Percentiles rank a stretch among this genome's conserved stretches.
Conservation (phyloP, 495 filamentous ascomycete species). For the Aspergillus cristatus region DNA sequence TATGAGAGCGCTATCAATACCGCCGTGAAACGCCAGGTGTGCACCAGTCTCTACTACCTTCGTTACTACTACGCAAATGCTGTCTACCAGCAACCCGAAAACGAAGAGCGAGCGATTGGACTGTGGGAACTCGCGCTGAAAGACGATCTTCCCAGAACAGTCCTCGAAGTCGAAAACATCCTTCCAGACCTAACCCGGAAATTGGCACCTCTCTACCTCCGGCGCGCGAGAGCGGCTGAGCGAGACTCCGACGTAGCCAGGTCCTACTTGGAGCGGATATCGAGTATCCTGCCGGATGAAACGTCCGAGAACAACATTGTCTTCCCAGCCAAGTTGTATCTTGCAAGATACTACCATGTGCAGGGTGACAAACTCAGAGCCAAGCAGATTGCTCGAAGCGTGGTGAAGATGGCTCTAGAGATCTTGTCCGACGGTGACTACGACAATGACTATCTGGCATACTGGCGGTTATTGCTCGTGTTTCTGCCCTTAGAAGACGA, state of each 20-base stretch:
- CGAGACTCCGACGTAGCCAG: constrained; percentile 5
- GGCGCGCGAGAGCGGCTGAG: constrained; percentile 5
- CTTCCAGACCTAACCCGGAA: constrained; percentile 11
- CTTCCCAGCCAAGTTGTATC: constrained; percentile 12
- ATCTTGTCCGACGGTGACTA: constrained; percentile 35
- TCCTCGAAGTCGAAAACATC: constrained; percentile 8
- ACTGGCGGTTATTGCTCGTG: constrained; percentile 17
- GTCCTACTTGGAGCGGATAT: constrained; percentile 7
- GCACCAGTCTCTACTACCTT: constrained; percentile 10
- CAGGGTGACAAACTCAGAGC: constrained; percentile 16
- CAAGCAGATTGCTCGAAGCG: constrained; percentile 14
- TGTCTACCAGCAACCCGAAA: constrained; percentile 8
- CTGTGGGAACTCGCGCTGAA: constrained; percentile 13
- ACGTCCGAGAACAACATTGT: constrained; percentile 10
- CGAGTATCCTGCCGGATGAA: constrained; percentile 7
- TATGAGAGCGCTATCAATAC: constrained; percentile 21
- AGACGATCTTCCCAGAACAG: constrained; percentile 10
- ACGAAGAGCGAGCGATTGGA: constrained; percentile 10
- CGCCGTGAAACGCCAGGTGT: constrained; percentile 6
- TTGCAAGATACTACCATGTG: constrained; percentile 21
- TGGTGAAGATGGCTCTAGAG: constrained; percentile 27
- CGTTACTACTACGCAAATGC: constrained; percentile 13
- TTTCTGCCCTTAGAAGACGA: constrained; percentile 19
- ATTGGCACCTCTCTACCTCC: constrained; percentile 11
- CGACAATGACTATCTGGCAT: constrained; percentile 32